These are phyloP conservation scores for Fusarium abutilonis DNA, from an alignment of 2,329 filamentous ascomycete species.

Conservation along the genomic window DNA sequence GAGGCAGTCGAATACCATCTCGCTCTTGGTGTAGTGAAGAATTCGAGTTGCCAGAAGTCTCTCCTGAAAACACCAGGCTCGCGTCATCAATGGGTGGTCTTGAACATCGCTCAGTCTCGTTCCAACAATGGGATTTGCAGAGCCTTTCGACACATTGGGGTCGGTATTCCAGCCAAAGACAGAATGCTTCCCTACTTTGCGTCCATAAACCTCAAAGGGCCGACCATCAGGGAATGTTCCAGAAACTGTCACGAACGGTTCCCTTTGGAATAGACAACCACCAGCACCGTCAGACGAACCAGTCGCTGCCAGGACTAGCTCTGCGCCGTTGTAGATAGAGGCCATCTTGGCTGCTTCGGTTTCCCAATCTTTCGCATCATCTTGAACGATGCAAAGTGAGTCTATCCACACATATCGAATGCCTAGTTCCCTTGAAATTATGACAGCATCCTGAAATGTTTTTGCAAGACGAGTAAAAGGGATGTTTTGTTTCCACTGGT, in stretches of 20 bases:
- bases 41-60: slow-evolving; percentile 43
- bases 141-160: slow-evolving; percentile 8
- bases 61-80: slow-evolving; percentile 48
- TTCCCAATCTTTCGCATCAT: slow-evolving; percentile 42
- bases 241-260: slow-evolving; percentile 15
- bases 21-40: slow-evolving; percentile 44
- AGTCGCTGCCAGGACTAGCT: slow-evolving; percentile 41
- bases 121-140: slow-evolving; percentile 14
- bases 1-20: slow-evolving; percentile 43
- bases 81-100: slow-evolving; percentile 33
- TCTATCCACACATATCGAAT: slow-evolving; percentile 45
- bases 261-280: slow-evolving; percentile 37
- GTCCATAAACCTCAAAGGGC: slow-evolving; percentile 32
- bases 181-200: slow-evolving; percentile 13
- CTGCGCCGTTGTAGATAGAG: slow-evolving; percentile 41
- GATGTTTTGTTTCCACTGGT: slow-evolving; percentile 33
- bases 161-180: slow-evolving; percentile 31
- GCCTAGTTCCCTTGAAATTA: slow-evolving; percentile 31
- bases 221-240: slow-evolving; percentile 21
- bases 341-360: slow-evolving; percentile 45
- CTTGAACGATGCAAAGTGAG: slow-evolving; percentile 44
- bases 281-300: slow-evolving; percentile 31
- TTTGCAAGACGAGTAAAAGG: slow-evolving; percentile 24
- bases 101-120: neutral
- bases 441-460: slow-evolving; percentile 38